Percentiles rank a stretch among this genome's conserved stretches.
Evolutionary conservation across 2,329 filamentous ascomycete genomes (phyloP).

Genomic region (Xylaria arbuscula): DNA sequence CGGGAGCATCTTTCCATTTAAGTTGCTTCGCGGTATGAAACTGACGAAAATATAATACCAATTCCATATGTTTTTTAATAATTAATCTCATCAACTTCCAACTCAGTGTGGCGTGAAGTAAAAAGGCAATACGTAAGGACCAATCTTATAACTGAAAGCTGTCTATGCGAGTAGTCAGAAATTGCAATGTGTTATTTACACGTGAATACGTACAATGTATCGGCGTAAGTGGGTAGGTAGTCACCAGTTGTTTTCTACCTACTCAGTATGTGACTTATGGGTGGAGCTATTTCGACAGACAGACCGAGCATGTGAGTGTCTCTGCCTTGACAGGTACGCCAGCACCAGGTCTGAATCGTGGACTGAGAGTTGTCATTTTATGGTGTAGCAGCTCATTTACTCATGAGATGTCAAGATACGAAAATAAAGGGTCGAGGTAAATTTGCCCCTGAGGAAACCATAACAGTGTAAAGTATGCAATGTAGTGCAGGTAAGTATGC

Average conservation of each 20-base stretch:
- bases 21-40: conserved; percentile 42
- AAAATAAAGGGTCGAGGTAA: too few relatives aligned
- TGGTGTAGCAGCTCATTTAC: too few relatives aligned
- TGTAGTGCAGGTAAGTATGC: too few relatives aligned
- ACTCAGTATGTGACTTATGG: conserved; percentile 12
- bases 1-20: conserved; percentile 32
- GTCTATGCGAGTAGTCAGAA: neutral
- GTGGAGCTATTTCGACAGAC: neutral
- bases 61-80: conserved; percentile 35
- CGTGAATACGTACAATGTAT: neutral
- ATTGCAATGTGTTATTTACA: neutral
- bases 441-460: neutral
- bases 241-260: neutral
- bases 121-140: too few relatives aligned
- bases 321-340: neutral
- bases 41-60: conserved; percentile 43
- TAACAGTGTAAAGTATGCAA: neutral
- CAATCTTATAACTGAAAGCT: neutral
- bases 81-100: neutral
- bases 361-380: too few relatives aligned
- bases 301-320: neutral
- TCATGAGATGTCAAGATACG: too few relatives aligned
- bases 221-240: neutral
- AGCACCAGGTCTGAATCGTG: too few relatives aligned
- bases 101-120: conserved; percentile 6